These are phyloP conservation scores for Alternaria panax DNA, from an alignment of 2,329 filamentous ascomycete species.

Conservation along the genomic window DNA sequence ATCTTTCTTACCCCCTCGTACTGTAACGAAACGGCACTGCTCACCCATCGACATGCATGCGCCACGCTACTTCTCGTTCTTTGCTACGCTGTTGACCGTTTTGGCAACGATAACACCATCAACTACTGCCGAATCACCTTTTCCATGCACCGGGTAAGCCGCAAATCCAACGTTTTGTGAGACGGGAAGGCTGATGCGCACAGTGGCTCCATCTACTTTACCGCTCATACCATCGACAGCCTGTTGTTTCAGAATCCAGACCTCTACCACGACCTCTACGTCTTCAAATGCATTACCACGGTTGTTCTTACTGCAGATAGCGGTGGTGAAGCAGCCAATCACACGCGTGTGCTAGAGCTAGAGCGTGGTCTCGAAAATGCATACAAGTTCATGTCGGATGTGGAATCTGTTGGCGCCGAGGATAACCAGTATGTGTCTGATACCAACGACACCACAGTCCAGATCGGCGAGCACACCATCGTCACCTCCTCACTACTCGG, in stretches of 20 bases:
- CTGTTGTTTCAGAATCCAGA: slow-evolving; percentile 41
- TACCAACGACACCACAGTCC: slow-evolving; percentile 15
- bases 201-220: slow-evolving; percentile 40
- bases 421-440: background rate
- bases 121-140: background rate
- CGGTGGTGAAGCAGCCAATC: slow-evolving; percentile 25
- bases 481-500: slow-evolving; percentile 17
- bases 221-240: slow-evolving; percentile 35
- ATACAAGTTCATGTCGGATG: slow-evolving; percentile 30
- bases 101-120: background rate
- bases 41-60: slow-evolving; percentile 1
- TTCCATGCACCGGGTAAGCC: slow-evolving; percentile 19
- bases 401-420: background rate
- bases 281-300: slow-evolving; percentile 36
- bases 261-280: slow-evolving; percentile 37
- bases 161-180: too few relatives aligned
- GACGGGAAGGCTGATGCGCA: background rate
- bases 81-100: slow-evolving; percentile 4
- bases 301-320: slow-evolving; percentile 38
- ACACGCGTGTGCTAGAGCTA: slow-evolving; percentile 23
- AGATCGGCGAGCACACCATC: slow-evolving; percentile 17
- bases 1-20: background rate
- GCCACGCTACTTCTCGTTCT: background rate
- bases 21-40: background rate
- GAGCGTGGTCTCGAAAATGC: slow-evolving; percentile 36